phyloP scores from a whole-genome alignment of 116 monocot species.

The Papilionanthe hybrid region DNA sequence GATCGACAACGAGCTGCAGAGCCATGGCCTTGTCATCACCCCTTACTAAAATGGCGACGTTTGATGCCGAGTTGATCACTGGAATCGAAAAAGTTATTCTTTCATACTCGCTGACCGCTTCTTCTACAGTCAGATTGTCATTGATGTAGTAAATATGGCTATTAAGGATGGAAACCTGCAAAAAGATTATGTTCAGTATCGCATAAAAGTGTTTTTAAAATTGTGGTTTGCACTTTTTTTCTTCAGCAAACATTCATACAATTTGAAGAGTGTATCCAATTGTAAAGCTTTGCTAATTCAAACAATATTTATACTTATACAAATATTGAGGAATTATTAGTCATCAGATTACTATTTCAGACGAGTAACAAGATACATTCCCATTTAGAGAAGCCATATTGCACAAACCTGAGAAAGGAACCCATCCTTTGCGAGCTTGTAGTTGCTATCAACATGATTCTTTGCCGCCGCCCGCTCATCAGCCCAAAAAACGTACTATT shows the following conservation, averaged over 20 bases:
- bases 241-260: no score
- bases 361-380: no score
- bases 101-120: slow-evolving; percentile 55
- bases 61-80: slow-evolving; percentile 68
- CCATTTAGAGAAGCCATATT: neutral
- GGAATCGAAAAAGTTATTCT: slow-evolving; percentile 80
- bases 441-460: slow-evolving; percentile 81
- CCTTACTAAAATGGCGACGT: slow-evolving; percentile 45
- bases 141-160: slow-evolving; percentile 75
- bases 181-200: neutral
- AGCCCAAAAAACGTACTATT: slow-evolving; percentile 8
- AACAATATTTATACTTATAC: no score
- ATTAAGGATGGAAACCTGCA: slow-evolving; percentile 53
- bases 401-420: slow-evolving; percentile 70
- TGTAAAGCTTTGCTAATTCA: no score
- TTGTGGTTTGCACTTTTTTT: no score
- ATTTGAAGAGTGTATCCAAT: no score
- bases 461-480: slow-evolving; percentile 85
- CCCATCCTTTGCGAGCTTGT: slow-evolving; percentile 56
- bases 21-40: slow-evolving; percentile 34
- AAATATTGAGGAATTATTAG: no score
- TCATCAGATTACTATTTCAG: no score
- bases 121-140: slow-evolving; percentile 56
- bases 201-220: no score
- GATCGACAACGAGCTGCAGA: no score